Evolutionary conservation across 2,329 filamentous ascomycete species (phyloP), one percentile per base, ranked within the genome.

Genomic region (Cercospora sp.): DNA sequence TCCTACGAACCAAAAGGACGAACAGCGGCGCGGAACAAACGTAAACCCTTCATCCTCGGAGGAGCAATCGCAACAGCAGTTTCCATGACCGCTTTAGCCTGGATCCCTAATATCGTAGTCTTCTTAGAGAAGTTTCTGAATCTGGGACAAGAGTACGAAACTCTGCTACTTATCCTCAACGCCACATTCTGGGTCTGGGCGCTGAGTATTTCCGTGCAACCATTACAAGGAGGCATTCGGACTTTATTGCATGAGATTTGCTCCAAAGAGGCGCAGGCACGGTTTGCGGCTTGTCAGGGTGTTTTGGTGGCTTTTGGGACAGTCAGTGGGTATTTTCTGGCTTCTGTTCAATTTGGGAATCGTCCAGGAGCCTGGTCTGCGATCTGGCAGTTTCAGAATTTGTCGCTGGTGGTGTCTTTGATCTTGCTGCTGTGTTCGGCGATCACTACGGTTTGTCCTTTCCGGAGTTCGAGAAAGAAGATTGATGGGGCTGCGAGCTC

Each of bases 131-230:
- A 36, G 2, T 13, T 36, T 5, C n/a, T 39, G 2, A 7, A 7
- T 3, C 3, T n/a, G 12, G 60, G 60, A 12, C 26, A 31, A 33
- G 31, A 42, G 18, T 55, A 30, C 26, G 42, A 13, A 2, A 33
- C 16, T n/a, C 23, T 42, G 2, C 12, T 55, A 13, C 42, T 53
- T n/a, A 33, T 33, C 18, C 16, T 53, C 16, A 53, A 53, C 7
- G 42, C 60, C 26, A 48, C 30, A 16, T 4, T 63, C 6, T 63
- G 39, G 60, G 42, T 63, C 5, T 63, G 20, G 18, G 60, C 42
- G 3, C 26, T 63, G 20, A 63, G 51, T 18, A 36, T 63, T 26
- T 63, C 60, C n/a, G 51, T 55, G 12, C 60, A 63, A 4, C 60
- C 60, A 3, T 13, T 55, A 18, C 60, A 63, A 63, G 60, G 60